phyloP scores from a whole-genome alignment of 768 basidiomycete genomes.

The Cystobasidium tubakii region DNA sequence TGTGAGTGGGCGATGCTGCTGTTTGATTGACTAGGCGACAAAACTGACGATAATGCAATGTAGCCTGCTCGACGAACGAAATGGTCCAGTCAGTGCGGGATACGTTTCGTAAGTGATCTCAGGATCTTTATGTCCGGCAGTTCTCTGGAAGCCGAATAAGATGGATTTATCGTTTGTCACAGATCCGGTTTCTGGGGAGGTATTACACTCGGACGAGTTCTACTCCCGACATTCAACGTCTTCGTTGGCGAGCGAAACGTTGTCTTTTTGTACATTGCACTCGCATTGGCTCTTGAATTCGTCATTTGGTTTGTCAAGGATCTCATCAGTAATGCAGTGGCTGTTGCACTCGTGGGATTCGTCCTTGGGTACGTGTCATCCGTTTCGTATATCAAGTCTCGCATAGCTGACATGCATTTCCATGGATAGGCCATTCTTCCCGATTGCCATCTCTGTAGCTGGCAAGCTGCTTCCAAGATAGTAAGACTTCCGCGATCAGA shows the following conservation, averaged over 20 bases:
- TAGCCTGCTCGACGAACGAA: slow-evolving; percentile 39
- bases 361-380: slow-evolving; percentile 73
- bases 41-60: no score
- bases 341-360: slow-evolving; percentile 62
- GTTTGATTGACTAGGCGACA: no score
- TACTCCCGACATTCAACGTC: slow-evolving; percentile 56
- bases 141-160: no score
- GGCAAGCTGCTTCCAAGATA: slow-evolving; percentile 30
- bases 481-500: not conserved
- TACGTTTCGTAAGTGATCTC: slow-evolving; percentile 46
- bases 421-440: slow-evolving; percentile 9
- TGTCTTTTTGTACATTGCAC: slow-evolving; percentile 50
- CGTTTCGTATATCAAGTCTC: slow-evolving; percentile 48
- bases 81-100: slow-evolving; percentile 44
- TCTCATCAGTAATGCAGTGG: slow-evolving; percentile 61
- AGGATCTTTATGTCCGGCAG: no score
- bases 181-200: slow-evolving; percentile 46
- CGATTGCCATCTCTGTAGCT: slow-evolving; percentile 8
- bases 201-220: slow-evolving; percentile 57
- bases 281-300: slow-evolving; percentile 55
- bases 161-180: not conserved
- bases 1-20: not conserved
- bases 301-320: slow-evolving; percentile 65
- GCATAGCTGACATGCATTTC: not conserved
- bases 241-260: slow-evolving; percentile 49